Conservation (phyloP, 306 rosid species). For the Citrullus mucosospermus region DNA sequence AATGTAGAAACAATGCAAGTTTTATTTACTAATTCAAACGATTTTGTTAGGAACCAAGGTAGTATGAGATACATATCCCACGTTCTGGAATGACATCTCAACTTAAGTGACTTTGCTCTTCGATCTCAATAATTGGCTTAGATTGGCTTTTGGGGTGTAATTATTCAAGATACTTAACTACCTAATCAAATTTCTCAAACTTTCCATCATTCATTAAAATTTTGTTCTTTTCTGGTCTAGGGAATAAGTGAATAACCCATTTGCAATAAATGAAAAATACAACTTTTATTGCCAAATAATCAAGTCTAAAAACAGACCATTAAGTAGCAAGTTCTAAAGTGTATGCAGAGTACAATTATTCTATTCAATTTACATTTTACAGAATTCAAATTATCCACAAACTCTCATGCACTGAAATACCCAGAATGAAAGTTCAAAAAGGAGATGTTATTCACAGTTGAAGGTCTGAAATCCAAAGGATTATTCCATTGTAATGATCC, state of each 20-base stretch:
- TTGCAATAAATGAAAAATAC: neutral
- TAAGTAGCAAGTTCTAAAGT: neutral
- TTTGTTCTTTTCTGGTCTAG: neutral
- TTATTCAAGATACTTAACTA: too few species aligned
- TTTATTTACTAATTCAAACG: neutral
- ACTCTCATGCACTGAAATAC: constrained; percentile 16
- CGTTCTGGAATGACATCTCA: too few species aligned
- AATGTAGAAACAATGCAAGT: neutral
- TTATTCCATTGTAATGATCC: constrained; percentile 41
- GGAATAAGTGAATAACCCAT: neutral
- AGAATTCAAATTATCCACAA: neutral
- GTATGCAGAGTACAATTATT: neutral
- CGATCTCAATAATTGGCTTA: too few species aligned
- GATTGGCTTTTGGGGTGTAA: too few species aligned
- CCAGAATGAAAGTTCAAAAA: constrained; percentile 53
- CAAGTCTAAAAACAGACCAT: neutral
- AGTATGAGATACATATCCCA: too few species aligned
- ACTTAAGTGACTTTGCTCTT: too few species aligned
- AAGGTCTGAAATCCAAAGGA: constrained; percentile 68
- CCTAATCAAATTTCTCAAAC: neutral
- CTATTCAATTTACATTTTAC: neutral
- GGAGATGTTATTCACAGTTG: constrained; percentile 58
- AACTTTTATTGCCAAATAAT: neutral
- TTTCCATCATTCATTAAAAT: neutral
- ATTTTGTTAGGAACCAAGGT: neutral